These are phyloP conservation scores for Candida tibetensis DNA, from an alignment of 805 yeast species.

Conservation along the genomic window DNA sequence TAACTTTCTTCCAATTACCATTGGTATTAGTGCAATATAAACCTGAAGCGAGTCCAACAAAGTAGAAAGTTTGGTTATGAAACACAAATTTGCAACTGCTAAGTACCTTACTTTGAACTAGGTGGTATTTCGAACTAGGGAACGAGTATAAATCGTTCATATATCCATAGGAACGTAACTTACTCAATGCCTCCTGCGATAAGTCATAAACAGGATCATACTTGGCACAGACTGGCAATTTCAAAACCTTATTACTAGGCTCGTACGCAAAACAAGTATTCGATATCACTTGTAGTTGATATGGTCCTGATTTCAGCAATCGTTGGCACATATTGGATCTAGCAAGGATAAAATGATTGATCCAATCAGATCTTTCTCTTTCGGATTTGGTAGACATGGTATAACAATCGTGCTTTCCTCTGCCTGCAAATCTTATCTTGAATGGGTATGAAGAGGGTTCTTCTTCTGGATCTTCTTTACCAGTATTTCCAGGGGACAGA, in stretches of 20 bases:
- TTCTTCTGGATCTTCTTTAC: conserved; percentile 12
- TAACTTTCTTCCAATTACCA: conserved; percentile 57
- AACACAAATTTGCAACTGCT: conserved; percentile 47
- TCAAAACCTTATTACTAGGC: conserved; percentile 46
- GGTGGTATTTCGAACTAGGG: conserved; percentile 16
- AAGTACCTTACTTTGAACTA: conserved; percentile 36
- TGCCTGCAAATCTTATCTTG: conserved; percentile 54
- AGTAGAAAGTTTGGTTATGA: conserved; percentile 43
- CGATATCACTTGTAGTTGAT: conserved; percentile 49
- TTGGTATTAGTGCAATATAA: conserved; percentile 50
- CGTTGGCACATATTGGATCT: conserved; percentile 34
- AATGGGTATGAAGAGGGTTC: conserved; percentile 41
- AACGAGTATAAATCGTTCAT: conserved; percentile 25
- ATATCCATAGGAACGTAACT: conserved; percentile 21
- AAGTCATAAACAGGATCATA: conserved; percentile 49
- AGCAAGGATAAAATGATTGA: conserved; percentile 47
- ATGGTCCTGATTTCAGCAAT: conserved; percentile 47
- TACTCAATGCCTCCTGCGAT: conserved; percentile 20
- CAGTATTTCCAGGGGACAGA: conserved; percentile 1
- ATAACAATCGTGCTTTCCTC: conserved; percentile 52
- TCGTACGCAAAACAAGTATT: conserved; percentile 66
- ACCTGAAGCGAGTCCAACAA: conserved; percentile 66
- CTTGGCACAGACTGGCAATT: conserved; percentile 51
- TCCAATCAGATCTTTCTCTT: conserved; percentile 60
- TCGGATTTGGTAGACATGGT: conserved; percentile 48